Evolutionary conservation across 176 grass and related monocot genomes (phyloP).

Genomic region (Triticum monococcum): DNA sequence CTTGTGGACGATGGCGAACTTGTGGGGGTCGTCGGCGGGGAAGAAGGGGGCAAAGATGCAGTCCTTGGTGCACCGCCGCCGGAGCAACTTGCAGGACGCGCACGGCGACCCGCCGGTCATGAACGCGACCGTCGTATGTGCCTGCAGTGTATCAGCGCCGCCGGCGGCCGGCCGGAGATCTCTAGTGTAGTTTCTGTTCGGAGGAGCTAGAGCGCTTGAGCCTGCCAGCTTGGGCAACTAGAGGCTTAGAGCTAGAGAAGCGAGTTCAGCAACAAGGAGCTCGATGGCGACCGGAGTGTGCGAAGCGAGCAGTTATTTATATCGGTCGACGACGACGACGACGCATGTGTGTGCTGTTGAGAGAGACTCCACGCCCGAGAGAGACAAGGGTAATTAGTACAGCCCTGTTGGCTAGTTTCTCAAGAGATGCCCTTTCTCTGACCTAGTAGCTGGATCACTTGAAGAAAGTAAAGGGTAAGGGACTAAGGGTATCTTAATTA

Average conservation of each 20-base stretch:
- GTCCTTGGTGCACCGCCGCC: slow-evolving; percentile 81
- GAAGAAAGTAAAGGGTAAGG: background rate
- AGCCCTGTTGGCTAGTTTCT: slow-evolving; percentile 37
- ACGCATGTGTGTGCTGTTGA: slow-evolving; percentile 31
- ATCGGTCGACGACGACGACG: slow-evolving; percentile 8
- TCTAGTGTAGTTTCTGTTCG: background rate
- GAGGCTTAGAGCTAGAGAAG: background rate
- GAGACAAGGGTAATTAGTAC: slow-evolving; percentile 48
- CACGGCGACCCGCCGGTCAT: slow-evolving; percentile 76
- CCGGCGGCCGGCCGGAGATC: background rate
- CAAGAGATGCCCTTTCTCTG: slow-evolving; percentile 51
- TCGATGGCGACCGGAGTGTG: slow-evolving; percentile 12
- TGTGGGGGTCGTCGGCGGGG: slow-evolving; percentile 83
- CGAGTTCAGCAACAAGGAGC: background rate
- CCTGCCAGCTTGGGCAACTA: background rate
- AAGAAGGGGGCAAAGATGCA: slow-evolving; percentile 97
- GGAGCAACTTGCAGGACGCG: slow-evolving; percentile 88
- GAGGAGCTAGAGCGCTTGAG: background rate
- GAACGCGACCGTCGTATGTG: background rate
- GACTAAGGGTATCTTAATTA: background rate
- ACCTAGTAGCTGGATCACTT: slow-evolving; percentile 4
- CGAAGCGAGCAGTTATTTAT: background rate
- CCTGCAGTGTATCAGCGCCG: background rate
- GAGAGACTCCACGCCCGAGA: slow-evolving; percentile 3
- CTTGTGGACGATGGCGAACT: slow-evolving; percentile 94